Percentiles rank a stretch among this genome's conserved stretches.
Evolutionary conservation across 2,329 filamentous ascomycete species (phyloP).

Genomic region (Aspergillus sp.): DNA sequence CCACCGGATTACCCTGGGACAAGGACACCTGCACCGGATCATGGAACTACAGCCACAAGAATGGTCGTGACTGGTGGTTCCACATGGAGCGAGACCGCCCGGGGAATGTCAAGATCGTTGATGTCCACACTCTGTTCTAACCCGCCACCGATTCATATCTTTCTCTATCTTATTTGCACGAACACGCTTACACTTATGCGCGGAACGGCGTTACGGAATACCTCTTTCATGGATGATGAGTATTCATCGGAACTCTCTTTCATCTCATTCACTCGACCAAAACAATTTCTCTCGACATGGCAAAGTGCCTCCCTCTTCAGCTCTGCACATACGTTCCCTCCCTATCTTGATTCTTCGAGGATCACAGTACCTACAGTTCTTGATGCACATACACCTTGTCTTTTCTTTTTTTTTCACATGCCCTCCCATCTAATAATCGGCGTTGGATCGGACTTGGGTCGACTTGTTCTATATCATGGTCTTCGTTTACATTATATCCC

Average conservation of each 20-base stretch:
- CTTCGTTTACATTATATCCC: background rate
- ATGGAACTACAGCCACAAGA: constrained; percentile 42
- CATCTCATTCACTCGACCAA: background rate
- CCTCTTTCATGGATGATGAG: background rate
- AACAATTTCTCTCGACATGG: background rate
- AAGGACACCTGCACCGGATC: constrained; percentile 45
- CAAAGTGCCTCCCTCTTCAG: background rate
- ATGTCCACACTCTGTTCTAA: constrained; percentile 35
- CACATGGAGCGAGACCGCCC: constrained; percentile 45
- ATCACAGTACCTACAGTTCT: background rate
- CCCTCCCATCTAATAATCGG: background rate
- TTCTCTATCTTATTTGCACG: background rate
- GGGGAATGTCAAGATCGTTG: constrained; percentile 30
- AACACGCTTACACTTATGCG: background rate
- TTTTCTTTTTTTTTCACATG: background rate
- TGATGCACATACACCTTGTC: background rate
- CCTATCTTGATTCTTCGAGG: background rate
- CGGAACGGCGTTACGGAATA: background rate
- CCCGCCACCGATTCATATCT: background rate
- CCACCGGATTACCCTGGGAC: constrained; percentile 35
- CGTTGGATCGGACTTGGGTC: background rate
- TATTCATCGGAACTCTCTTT: background rate
- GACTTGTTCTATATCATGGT: background rate
- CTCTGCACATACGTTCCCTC: background rate
- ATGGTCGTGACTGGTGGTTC: constrained; percentile 45